Conservation (phyloP, 1,284 basidiomycete species). For the Marasmius tenuissimus region DNA sequence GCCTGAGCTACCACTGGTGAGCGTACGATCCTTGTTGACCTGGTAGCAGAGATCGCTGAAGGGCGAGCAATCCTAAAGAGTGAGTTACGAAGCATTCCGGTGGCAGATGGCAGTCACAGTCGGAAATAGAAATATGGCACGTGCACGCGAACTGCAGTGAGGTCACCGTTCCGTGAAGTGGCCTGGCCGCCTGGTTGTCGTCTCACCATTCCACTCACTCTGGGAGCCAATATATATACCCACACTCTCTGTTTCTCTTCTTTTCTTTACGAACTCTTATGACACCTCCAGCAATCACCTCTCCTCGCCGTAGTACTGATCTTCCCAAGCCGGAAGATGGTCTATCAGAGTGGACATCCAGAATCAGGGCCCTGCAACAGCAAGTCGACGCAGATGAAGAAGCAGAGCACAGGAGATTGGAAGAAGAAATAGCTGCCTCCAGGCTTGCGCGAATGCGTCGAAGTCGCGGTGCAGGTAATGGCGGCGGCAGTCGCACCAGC, state of each 20-base stretch:
- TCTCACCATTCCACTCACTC: too few relatives aligned
- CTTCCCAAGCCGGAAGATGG: slow-evolving; percentile 54
- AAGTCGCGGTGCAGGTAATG: slow-evolving; percentile 50
- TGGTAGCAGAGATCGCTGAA: background rate
- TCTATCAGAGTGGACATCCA: slow-evolving; percentile 77
- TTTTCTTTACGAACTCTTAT: slow-evolving; percentile 3
- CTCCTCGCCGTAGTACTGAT: slow-evolving; percentile 26
- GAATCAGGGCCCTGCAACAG: slow-evolving; percentile 73
- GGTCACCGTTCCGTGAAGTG: too few relatives aligned
- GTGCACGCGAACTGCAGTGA: too few relatives aligned
- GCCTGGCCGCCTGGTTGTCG: too few relatives aligned
- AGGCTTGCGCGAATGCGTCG: slow-evolving; percentile 65
- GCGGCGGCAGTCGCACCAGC: slow-evolving; percentile 37
- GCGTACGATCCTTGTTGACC: background rate
- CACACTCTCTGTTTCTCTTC: background rate
- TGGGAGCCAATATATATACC: background rate
- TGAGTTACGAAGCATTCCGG: background rate
- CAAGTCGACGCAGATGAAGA: slow-evolving; percentile 80
- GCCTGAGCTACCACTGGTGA: background rate
- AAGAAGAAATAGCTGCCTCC: slow-evolving; percentile 75
- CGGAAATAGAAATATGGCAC: too few relatives aligned
- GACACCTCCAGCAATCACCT: slow-evolving; percentile 6
- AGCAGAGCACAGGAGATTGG: slow-evolving; percentile 67
- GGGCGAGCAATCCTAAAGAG: background rate
- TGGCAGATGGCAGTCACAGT: too few relatives aligned